Conservation (phyloP, 1,284 basidiomycete species). For the Cutaneotrichosporon sp. region DNA sequence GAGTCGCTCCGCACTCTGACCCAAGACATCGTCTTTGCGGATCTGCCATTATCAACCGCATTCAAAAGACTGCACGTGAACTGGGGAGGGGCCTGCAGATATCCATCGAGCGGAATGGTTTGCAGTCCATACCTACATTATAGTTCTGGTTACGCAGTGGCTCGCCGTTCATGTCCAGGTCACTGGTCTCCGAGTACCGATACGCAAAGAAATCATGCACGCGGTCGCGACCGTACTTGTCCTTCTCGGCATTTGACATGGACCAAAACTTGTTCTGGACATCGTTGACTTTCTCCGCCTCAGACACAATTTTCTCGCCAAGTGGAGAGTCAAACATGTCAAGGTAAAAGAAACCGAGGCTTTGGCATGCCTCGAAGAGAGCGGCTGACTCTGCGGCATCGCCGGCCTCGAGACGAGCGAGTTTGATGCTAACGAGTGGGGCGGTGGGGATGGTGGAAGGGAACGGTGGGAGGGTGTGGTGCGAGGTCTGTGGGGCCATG, state of each 20-base stretch:
- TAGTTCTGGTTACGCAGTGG: constrained; percentile 21
- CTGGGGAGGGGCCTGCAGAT: no score
- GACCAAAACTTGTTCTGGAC: constrained; percentile 26
- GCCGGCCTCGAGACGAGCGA: constrained; percentile 19
- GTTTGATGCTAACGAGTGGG: constrained; percentile 25
- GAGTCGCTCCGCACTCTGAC: constrained; percentile 12
- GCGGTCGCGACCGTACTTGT: constrained; percentile 20
- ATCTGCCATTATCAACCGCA: constrained; percentile 17
- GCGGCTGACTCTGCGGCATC: constrained; percentile 17
- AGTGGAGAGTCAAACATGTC: constrained; percentile 23
- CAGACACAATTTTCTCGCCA: constrained; percentile 22
- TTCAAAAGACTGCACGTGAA: no score
- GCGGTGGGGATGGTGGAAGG: constrained; percentile 21
- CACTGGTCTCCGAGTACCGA: constrained; percentile 15
- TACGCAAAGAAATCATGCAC: constrained; percentile 27
- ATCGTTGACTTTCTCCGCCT: constrained; percentile 22
- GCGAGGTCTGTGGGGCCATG: constrained; percentile 18
- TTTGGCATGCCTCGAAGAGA: constrained; percentile 23
- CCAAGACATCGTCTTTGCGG: constrained; percentile 29
- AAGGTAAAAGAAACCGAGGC: constrained; percentile 36
- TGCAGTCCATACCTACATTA: constrained; percentile 17
- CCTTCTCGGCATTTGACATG: constrained; percentile 25
- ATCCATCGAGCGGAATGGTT: background rate
- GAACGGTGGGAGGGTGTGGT: constrained; percentile 24
- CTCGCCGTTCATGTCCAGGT: constrained; percentile 11